Evolutionary conservation across 208 protist species (phyloP), one percentile per base, ranked within the genome.

Genomic region (Crithidia brevicula): DNA sequence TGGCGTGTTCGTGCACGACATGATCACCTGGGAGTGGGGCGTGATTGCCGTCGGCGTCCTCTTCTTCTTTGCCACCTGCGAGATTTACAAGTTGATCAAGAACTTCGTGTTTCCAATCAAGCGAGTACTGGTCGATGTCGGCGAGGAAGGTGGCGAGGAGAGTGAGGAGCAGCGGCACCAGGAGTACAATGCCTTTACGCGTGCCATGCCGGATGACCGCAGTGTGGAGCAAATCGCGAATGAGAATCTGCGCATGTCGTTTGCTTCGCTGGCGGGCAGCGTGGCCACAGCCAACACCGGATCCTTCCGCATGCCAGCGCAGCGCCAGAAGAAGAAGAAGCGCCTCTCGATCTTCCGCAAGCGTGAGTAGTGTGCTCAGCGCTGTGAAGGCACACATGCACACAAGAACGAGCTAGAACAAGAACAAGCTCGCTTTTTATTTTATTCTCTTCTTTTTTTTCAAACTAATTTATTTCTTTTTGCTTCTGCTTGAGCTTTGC

Each of bases 11-110:
- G 63, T 92, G 52, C 91, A 96, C 59, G 62, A 86, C 73, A 88
- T 73, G 81, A 76, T 96, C 38, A 94, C 88, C 22, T 96, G 91
- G 91, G 79, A 96, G 58, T 96, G 91, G 91, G 91, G 59, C 18
- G 81, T 93, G 15, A 72, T 96, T 18, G 81, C 53, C 5, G 54
- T 91, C 13, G 66, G 71, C 40, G 36, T 89, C 6, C 31, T 92
- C 13, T 34, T 86, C 50, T 96, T 94, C 60, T 23, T 94, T 18
- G 16, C 57, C 16, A 38, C 60, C 3, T 86, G 82, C 57, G 88
- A 96, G 74, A 16, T 92, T 1, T 91, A 96, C 85, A 96, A 94
- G 72, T 49, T 96, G 5, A 62, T 93, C 58, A 94, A 96, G 85
- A 94, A 96, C 77, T 72, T 69, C 46, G 66, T 83, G 73, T 94